These are phyloP conservation scores for Sarocladium brachiariae DNA, from an alignment of 2,329 filamentous ascomycete genomes.

Conservation along the genomic window DNA sequence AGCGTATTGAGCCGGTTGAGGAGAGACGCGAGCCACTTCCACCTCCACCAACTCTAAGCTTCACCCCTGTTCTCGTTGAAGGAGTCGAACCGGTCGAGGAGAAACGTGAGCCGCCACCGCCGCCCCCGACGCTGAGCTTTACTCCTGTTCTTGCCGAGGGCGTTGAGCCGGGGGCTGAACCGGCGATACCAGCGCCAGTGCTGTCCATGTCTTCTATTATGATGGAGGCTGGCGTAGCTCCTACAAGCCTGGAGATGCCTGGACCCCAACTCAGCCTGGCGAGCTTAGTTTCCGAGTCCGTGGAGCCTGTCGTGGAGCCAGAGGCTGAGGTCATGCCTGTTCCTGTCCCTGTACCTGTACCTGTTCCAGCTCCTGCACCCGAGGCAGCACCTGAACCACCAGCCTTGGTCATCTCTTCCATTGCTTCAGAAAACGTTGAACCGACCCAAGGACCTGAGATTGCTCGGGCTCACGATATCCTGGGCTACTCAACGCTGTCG, in stretches of 20 bases:
- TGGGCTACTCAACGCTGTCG: slow-evolving; percentile 13
- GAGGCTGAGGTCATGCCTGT: slow-evolving; percentile 14
- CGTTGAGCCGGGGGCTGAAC: slow-evolving; percentile 24
- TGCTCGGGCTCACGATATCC: background rate
- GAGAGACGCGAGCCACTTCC: slow-evolving; percentile 26
- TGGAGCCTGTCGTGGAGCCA: slow-evolving; percentile 25
- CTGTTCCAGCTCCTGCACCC: background rate
- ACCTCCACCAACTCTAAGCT: slow-evolving; percentile 24
- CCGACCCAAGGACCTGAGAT: slow-evolving; percentile 21
- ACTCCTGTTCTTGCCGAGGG: slow-evolving; percentile 23
- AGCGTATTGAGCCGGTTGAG: slow-evolving; percentile 36
- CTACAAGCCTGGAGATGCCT: slow-evolving; percentile 11
- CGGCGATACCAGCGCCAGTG: slow-evolving; percentile 15
- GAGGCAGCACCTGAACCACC: slow-evolving; percentile 13
- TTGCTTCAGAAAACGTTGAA: slow-evolving; percentile 28
- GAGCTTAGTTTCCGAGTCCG: slow-evolving; percentile 27
- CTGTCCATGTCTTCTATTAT: slow-evolving; percentile 22
- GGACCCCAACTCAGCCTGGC: slow-evolving; percentile 23
- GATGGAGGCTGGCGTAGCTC: slow-evolving; percentile 15
- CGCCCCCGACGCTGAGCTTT: slow-evolving; percentile 26
- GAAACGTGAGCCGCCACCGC: slow-evolving; percentile 22
- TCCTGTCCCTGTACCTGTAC: slow-evolving; percentile 7
- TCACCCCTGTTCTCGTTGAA: slow-evolving; percentile 28
- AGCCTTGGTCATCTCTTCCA: slow-evolving; percentile 28
- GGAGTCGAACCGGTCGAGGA: slow-evolving; percentile 34